Evolutionary conservation across 164 flowering plant species (phyloP).

Genomic region (Magnolia officinalis): DNA sequence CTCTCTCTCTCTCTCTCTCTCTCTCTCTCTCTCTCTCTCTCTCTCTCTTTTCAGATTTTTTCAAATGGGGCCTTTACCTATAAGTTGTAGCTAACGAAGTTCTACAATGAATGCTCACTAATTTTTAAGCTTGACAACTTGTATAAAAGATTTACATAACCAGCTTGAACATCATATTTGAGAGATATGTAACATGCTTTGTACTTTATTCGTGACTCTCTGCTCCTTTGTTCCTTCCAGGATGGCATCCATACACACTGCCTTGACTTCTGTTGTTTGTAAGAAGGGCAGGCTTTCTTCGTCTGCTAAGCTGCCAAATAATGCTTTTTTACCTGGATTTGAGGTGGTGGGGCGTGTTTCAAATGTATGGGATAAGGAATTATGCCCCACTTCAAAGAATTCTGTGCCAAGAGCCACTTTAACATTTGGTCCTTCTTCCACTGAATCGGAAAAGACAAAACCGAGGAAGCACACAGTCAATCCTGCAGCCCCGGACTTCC

Average conservation of each 20-base stretch:
- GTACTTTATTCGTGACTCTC: no score
- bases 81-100: no score
- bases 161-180: no score
- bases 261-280: slow-evolving; percentile 48
- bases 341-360: slow-evolving; percentile 41
- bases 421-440: slow-evolving; percentile 64
- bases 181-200: no score
- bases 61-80: no score
- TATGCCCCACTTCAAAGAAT: slow-evolving; percentile 13
- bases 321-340: slow-evolving; percentile 57
- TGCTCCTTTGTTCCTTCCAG: slow-evolving; percentile 13
- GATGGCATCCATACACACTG: slow-evolving; percentile 67
- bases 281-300: slow-evolving; percentile 42
- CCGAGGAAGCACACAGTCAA: slow-evolving; percentile 71
- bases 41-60: no score
- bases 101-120: no score
- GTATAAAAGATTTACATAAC: no score
- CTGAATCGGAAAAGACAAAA: slow-evolving; percentile 43
- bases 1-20: no score
- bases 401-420: slow-evolving; percentile 63
- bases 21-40: no score
- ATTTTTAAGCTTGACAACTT: no score
- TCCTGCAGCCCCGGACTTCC: slow-evolving; percentile 89
- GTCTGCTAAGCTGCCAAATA: slow-evolving; percentile 32
- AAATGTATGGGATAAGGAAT: slow-evolving; percentile 34